Percentiles rank a stretch among this genome's conserved stretches.
phyloP scores from a whole-genome alignment of 352 stramenopile genomes.

The Phytophthora sojae region DNA sequence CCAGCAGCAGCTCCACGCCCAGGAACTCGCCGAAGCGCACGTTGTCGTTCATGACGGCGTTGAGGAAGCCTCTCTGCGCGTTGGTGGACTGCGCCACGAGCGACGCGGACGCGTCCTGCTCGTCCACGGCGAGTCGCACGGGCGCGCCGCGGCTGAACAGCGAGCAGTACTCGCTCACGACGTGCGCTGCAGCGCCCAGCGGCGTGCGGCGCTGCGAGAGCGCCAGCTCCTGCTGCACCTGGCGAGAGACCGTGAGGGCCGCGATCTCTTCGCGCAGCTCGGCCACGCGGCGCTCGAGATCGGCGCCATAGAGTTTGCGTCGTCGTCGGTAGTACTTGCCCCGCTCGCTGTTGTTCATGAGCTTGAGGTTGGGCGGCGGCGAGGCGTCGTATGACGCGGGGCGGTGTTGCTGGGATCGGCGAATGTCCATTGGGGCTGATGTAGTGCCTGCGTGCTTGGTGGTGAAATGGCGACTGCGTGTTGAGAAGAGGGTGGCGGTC shows the following conservation, averaged over 20 bases:
- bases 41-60: slow-evolving; percentile 44
- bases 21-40: slow-evolving; percentile 56
- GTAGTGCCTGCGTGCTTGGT: no score
- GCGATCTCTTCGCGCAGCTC: slow-evolving; percentile 61
- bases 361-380: slow-evolving; percentile 40
- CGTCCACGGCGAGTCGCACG: slow-evolving; percentile 46
- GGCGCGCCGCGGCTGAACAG: slow-evolving; percentile 60
- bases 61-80: slow-evolving; percentile 45
- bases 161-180: slow-evolving; percentile 61
- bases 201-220: slow-evolving; percentile 33
- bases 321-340: slow-evolving; percentile 70
- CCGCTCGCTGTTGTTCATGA: slow-evolving; percentile 72
- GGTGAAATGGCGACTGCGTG: no score
- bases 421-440: no score
- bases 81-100: slow-evolving; percentile 31
- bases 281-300: slow-evolving; percentile 44
- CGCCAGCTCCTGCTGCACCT: slow-evolving; percentile 41
- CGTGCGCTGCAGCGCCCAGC: slow-evolving; percentile 32
- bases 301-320: slow-evolving; percentile 55
- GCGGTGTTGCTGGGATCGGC: no score
- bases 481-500: no score
- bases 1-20: slow-evolving; percentile 47
- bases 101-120: slow-evolving; percentile 20
- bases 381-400: no score
- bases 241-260: slow-evolving; percentile 38